Evolutionary conservation across 2,329 filamentous ascomycete genomes (phyloP).

Genomic region (Chaetomiaceae sp.): DNA sequence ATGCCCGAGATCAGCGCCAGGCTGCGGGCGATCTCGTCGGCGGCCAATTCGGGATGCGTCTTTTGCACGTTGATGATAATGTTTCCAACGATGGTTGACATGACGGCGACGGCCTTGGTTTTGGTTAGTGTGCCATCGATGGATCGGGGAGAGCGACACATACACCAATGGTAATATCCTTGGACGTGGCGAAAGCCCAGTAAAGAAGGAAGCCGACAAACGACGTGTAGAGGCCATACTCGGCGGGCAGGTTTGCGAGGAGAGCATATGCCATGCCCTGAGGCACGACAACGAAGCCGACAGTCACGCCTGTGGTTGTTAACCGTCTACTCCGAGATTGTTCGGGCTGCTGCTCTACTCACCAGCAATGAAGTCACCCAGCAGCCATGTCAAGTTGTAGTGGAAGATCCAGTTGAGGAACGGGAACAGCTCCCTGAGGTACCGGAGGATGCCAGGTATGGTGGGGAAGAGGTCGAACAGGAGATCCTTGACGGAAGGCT

Average conservation of each 20-base stretch:
- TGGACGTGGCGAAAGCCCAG: constrained; percentile 80
- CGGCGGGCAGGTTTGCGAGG: constrained; percentile 60
- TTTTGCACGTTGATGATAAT: constrained; percentile 38
- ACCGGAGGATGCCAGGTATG: constrained; percentile 10
- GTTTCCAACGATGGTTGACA: constrained; percentile 47
- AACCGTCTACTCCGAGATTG: not conserved
- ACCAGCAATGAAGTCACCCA: constrained; percentile 70
- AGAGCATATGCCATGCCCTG: constrained; percentile 77
- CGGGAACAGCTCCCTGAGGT: constrained; percentile 24
- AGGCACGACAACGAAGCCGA: constrained; percentile 47
- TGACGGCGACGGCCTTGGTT: constrained; percentile 48
- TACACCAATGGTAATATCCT: constrained; percentile 75
- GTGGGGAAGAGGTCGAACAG: constrained; percentile 19
- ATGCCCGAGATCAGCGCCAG: constrained; percentile 42
- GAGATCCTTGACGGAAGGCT: constrained; percentile 20
- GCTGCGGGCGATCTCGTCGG: constrained; percentile 40
- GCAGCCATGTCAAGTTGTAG: constrained; percentile 69
- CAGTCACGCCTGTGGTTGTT: constrained; percentile 46
- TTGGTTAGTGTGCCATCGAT: not conserved
- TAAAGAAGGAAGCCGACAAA: constrained; percentile 77
- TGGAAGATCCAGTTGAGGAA: constrained; percentile 33
- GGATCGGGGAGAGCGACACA: constrained; percentile 12
- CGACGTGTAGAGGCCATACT: constrained; percentile 75
- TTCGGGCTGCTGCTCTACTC: constrained; percentile 21
- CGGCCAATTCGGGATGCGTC: constrained; percentile 30